A percentile compares a stretch with the other conserved stretches of the same genome.
Evolutionary conservation across 768 basidiomycete species (phyloP).

Genomic region (Tricholoma furcatifolium): DNA sequence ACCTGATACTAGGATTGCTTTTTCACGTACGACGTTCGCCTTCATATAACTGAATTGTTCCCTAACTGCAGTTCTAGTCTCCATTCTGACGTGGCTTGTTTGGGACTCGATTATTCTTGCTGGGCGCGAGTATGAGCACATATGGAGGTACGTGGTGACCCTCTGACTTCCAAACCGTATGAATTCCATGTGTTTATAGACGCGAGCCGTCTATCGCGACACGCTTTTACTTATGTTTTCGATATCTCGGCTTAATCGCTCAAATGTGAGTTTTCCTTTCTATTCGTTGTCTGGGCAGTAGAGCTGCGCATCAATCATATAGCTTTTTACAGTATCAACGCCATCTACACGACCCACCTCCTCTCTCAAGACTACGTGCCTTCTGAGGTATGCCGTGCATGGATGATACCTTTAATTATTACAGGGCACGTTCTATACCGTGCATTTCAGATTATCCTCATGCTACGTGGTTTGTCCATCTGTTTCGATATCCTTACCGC

Average conservation of each 20-base stretch:
- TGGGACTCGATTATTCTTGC: neutral
- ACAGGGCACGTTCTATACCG: neutral
- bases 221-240: neutral
- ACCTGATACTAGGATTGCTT: neutral
- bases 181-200: neutral
- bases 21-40: neutral
- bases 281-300: too few relatives aligned
- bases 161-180: neutral
- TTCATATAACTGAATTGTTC: neutral
- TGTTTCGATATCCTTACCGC: neutral
- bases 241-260: neutral
- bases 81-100: neutral
- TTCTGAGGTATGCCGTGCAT: neutral
- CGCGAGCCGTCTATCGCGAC: neutral
- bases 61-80: neutral
- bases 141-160: neutral
- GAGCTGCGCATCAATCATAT: too few relatives aligned
- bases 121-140: neutral
- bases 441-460: neutral
- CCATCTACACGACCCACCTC: neutral
- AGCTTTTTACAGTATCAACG: neutral
- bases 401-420: neutral
- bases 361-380: neutral
- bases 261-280: neutral
- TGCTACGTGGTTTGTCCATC: conserved; percentile 3